Evolutionary conservation across 2,329 filamentous ascomycete genomes (phyloP), one percentile per base, ranked within the genome.

Genomic region (Fusarium beomiforme): DNA sequence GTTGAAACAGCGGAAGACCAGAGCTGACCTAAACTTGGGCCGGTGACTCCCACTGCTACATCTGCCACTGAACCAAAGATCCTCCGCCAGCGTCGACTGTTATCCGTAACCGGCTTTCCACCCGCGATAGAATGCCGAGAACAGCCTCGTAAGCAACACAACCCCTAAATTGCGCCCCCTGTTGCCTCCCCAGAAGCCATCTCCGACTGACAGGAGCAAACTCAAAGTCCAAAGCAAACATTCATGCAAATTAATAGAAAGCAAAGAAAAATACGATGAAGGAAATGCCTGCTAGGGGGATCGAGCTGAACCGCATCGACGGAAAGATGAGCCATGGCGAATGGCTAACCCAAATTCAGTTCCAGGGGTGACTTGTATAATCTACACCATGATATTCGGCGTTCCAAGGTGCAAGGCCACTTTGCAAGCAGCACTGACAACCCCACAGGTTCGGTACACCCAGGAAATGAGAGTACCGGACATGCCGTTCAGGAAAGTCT

Each of bases 241-340:
- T 75, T 62, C 62, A 39, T 56, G 53, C 51, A 70, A 64, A 63
- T 64, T 68, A 63, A 56, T 62, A 57, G 70, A 54, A 62, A 71
- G 69, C 46, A 75, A 79, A 78, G 70, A 77, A 77, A 77, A 59
- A 74, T 55, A 69, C 51, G 42, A 69, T 54, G 39, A 75, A 76
- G 66, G 70, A 76, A 79, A 78, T 74, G 72, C 72, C 73, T 72
- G 73, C 59, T 72, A 34, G 53, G 60, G 60, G 46, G 66, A 72
- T 78, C 79, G 79, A 81, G 77, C 77, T 79, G 70, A 78, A 81
- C 74, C 80, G 80, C 80, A 82, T 78, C 80, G 78, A 83, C 78
- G 74, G 64, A 73, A 71, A 69, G 44, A 39, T 50, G 59, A 58
- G 51, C 41, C 60, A 49, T 56, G 43, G 47, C 37, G 59, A 49